These are phyloP conservation scores for Leishmania tropica DNA, from an alignment of 208 protist species.

Conservation along the genomic window DNA sequence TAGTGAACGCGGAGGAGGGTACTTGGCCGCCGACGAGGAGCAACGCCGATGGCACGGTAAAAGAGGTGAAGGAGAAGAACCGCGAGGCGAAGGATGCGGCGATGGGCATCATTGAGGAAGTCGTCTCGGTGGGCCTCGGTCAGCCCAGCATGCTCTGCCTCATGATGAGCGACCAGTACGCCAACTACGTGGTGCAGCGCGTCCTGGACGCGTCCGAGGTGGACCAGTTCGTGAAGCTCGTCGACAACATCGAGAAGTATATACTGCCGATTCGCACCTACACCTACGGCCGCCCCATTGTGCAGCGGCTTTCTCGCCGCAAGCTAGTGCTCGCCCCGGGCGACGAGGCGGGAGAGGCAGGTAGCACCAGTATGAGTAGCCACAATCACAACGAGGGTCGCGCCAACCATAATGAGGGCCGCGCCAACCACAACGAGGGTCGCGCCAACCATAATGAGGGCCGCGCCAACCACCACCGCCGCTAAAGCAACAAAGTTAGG, in stretches of 20 bases:
- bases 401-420: conserved; percentile 7
- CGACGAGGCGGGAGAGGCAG: conserved; percentile 33
- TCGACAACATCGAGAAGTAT: conserved; percentile 90
- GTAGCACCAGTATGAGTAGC: conserved; percentile 11
- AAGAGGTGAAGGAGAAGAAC: conserved; percentile 75
- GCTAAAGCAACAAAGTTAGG: conserved; percentile 1
- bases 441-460: conserved; percentile 14
- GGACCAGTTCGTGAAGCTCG: conserved; percentile 77
- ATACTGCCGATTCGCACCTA: conserved; percentile 92
- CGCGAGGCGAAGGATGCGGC: conserved; percentile 81
- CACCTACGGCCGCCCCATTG: conserved; percentile 97
- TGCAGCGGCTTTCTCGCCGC: conserved; percentile 90
- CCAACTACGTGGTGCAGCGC: conserved; percentile 98
- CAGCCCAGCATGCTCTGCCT: conserved; percentile 81
- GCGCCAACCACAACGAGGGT: conserved; percentile 11
- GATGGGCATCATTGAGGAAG: conserved; percentile 68
- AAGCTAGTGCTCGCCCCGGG: conserved; percentile 69
- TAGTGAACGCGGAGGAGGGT: conserved; percentile 49
- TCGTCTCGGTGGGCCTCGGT: conserved; percentile 39
- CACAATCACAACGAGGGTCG: conserved; percentile 10
- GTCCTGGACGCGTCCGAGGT: conserved; percentile 92
- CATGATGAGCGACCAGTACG: conserved; percentile 97
- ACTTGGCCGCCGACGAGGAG: conserved; percentile 31
- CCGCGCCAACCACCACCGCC: conserved; percentile 18
- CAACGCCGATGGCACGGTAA: conserved; percentile 38